Evolutionary conservation across 306 rosid species (phyloP).

Genomic region (Malus domestica): DNA sequence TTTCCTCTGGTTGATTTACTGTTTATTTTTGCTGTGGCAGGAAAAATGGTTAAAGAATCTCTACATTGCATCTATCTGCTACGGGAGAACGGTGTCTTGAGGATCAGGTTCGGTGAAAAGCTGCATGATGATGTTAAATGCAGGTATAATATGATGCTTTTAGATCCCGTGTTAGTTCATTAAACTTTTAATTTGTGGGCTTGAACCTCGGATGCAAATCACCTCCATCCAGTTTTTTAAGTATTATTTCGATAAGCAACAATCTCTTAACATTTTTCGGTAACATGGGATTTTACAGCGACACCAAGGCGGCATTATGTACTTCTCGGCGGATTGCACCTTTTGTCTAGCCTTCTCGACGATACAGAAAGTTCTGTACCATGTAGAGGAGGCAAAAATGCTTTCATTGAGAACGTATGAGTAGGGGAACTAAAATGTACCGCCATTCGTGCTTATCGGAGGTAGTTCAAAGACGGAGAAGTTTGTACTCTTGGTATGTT

Average conservation of each 20-base stretch:
- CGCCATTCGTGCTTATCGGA: neutral
- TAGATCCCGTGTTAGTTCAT: neutral
- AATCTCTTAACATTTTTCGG: neutral
- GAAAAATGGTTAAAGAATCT: conserved; percentile 39
- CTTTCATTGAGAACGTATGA: neutral
- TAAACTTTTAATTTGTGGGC: neutral
- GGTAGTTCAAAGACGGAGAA: neutral
- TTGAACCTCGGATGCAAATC: too few species aligned
- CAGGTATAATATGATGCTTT: conserved; percentile 9
- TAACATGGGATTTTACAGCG: neutral
- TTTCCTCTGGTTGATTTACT: too few species aligned
- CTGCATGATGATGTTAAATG: conserved; percentile 2
- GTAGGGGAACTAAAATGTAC: conserved; percentile 14
- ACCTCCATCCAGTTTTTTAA: too few species aligned
- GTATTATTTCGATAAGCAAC: too few species aligned
- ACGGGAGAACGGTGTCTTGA: conserved; percentile 40
- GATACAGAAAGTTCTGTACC: neutral
- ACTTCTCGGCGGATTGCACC: neutral
- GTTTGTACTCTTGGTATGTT: conserved; percentile 14
- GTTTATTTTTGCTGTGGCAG: conserved; percentile 14
- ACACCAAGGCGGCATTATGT: neutral
- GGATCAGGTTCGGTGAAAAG: neutral
- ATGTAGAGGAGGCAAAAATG: conserved; percentile 12
- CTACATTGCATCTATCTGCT: conserved; percentile 34
- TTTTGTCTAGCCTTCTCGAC: conserved; percentile 1